phyloP scores from a whole-genome alignment of 345 rosid genomes.

The Euphorbia lathyris region DNA sequence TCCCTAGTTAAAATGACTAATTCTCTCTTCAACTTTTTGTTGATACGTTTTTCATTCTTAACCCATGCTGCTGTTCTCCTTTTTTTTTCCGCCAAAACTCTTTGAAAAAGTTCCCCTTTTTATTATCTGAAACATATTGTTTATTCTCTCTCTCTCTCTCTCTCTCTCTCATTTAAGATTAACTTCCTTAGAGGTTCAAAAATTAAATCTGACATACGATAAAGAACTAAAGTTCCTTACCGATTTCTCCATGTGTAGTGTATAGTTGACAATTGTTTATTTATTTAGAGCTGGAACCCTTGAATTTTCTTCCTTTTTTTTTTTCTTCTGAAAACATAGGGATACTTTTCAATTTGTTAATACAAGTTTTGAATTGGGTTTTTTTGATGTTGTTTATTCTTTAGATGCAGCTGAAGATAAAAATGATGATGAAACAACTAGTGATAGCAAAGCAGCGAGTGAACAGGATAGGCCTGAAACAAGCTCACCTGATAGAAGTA shows the following conservation, averaged over 20 bases:
- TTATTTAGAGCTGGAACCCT: neutral
- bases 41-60: neutral
- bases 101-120: neutral
- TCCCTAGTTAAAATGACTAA: neutral
- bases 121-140: too few species aligned
- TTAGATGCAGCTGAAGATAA: conserved; percentile 54
- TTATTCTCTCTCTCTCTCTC: too few species aligned
- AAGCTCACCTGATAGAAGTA: conserved; percentile 74
- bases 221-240: neutral
- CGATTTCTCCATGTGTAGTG: neutral
- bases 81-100: too few species aligned
- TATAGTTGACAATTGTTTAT: neutral
- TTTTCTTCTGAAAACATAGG: neutral
- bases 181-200: neutral
- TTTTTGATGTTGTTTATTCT: conserved; percentile 11
- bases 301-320: neutral
- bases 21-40: neutral
- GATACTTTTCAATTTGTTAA: neutral
- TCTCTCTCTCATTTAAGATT: neutral
- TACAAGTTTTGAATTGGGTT: neutral
- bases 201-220: neutral
- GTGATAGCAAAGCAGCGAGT: conserved; percentile 49
- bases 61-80: neutral
- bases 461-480: conserved; percentile 72
- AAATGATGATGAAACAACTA: conserved; percentile 62